A percentile compares a stretch with the other conserved stretches of the same genome.
These are phyloP conservation scores for Plasmodium fragile DNA, from an alignment of 169 alveolate species.

Conservation along the genomic window DNA sequence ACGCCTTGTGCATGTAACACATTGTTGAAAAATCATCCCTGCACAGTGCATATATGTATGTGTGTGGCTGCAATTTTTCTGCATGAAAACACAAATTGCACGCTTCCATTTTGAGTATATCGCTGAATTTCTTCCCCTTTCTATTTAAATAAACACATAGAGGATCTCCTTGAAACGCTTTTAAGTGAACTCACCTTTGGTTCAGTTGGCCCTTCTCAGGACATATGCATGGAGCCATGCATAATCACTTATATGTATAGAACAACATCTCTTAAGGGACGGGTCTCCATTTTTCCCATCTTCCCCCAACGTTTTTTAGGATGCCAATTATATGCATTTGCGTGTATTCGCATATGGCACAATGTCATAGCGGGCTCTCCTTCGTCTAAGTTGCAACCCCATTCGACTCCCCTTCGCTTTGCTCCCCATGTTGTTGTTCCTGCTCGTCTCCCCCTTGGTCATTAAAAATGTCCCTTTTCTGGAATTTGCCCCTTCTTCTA, in stretches of 20 bases:
- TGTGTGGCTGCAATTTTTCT: background rate
- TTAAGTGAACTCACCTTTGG: background rate
- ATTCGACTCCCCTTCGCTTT: background rate
- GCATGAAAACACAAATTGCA: background rate
- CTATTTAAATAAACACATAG: background rate
- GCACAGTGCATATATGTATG: background rate
- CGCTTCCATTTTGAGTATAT: background rate
- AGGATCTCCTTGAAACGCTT: background rate
- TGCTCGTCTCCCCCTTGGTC: conserved; percentile 5
- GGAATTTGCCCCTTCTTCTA: background rate
- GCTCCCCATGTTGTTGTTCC: background rate
- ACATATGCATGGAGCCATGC: background rate
- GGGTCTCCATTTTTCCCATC: background rate
- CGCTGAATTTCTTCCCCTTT: background rate
- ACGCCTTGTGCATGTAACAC: background rate
- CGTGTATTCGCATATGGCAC: background rate
- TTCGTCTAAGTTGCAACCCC: background rate
- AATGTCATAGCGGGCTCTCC: background rate
- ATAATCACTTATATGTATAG: background rate
- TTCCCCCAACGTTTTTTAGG: background rate
- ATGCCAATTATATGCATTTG: too few species aligned
- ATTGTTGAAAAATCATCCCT: background rate
- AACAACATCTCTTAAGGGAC: background rate
- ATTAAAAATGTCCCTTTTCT: conserved; percentile 15
- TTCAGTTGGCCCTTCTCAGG: background rate